A percentile compares a stretch with the other conserved stretches of the same genome.
These are phyloP conservation scores for Silene latifolia DNA, from an alignment of 148 eudicot genomes.

Conservation along the genomic window DNA sequence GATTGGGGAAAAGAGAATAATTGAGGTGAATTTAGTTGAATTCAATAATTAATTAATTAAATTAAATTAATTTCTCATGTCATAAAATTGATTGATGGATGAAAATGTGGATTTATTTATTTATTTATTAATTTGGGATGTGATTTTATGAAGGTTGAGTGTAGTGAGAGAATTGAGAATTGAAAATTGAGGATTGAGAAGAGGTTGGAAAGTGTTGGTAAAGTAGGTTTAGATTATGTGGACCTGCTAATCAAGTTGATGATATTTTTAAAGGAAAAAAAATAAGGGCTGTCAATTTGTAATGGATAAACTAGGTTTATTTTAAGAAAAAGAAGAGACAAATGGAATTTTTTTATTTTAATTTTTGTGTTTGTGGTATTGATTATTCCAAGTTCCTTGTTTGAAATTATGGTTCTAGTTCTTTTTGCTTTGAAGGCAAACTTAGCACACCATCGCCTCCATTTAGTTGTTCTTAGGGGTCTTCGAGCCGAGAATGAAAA, in stretches of 20 bases:
- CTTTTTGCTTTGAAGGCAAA: slow-evolving; percentile 14
- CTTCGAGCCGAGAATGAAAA: no score
- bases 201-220: slow-evolving; percentile 1
- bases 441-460: neutral
- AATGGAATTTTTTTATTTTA: slow-evolving; percentile 1
- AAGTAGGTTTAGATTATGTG: neutral
- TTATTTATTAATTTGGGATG: neutral
- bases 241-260: neutral
- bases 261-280: neutral
- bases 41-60: neutral
- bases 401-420: slow-evolving; percentile 12
- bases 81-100: slow-evolving; percentile 12
- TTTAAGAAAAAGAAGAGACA: neutral
- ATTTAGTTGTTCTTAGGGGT: no score
- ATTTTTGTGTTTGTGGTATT: slow-evolving; percentile 19
- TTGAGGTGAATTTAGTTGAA: neutral
- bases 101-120: slow-evolving; percentile 2
- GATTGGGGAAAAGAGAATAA: neutral
- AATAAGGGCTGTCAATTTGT: neutral
- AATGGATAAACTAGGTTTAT: neutral
- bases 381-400: slow-evolving; percentile 23
- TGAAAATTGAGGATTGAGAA: neutral
- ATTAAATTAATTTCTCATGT: neutral
- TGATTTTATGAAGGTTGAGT: slow-evolving; percentile 19
- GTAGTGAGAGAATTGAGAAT: slow-evolving; percentile 17